Evolutionary conservation across 306 rosid genomes (phyloP), one percentile per base, ranked within the genome.

Genomic region (Vachellia collinsii): DNA sequence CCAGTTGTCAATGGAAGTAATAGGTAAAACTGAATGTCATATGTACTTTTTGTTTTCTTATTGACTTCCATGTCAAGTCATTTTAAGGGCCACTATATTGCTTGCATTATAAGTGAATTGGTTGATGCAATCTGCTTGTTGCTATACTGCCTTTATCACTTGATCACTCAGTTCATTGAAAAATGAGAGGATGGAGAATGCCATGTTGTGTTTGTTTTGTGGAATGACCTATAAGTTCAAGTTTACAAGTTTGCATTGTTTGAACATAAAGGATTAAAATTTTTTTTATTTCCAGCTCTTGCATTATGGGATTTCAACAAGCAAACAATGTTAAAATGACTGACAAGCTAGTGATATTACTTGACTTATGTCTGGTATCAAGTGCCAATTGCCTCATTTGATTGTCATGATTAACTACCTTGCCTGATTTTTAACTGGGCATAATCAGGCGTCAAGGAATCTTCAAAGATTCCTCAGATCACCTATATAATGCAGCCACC

Each of bases 391-490:
- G 56, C 63, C 83, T 59, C 36, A 10, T 58, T 43, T 42, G 56
- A 62, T 53, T 47, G 41, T 77, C 69, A 79, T 76, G 76, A 73
- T 72, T 69, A 63, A 73, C 46, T 46, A 39, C 23, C 70, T 79
- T 76, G 13, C 72, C 80, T 84, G 78, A 76, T 81, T 81, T 79
- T 82, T 64, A 68, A 79, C 74, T 56, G 67, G 78, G 82, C 61
- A 16, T 85, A 85, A 70, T 86, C 87, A 95, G 99, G 93, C 99
- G 99, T 76, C 98, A 95, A 86, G 97, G 98, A 61, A 95, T 87
- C 83, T 93, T 90, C 89, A 95, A 95, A 87, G 98, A 93, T 78
- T 72, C 91, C 44, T 29, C 87, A 7, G 98, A 93, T 81, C 89
- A 88, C 23, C 86, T 91, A 65, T 92, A 95, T 85, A 95, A 95